Base-by-base conservation (phyloP, 768 basidiomycete genomes). In the Fistulinella prunicolor region DNA sequence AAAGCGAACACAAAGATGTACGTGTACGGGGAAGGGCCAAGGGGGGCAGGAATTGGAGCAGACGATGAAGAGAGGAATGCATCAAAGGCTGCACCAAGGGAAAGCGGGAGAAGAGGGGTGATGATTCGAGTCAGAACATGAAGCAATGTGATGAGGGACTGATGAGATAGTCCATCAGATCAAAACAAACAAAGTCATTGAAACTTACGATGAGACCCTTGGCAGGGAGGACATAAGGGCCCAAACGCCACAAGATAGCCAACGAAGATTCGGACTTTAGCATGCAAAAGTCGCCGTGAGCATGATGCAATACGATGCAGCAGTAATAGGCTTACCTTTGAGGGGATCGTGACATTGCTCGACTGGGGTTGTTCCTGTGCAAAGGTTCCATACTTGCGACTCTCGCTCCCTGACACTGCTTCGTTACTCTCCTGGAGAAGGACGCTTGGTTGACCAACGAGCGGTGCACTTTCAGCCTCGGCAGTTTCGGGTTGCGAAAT, bases 331-430 rank as follows among this genome's bases (percentile, higher is more conserved):
- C 60, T 52, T 16, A 64, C 59, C 49, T 49, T 35, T 9, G 44
- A 23, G n/a, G 20, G 38, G 21, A n/a, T 22, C n/a, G 42, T 17
- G 2, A 38, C 34, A 16, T 35, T 34, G 14, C 23, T 24, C 4
- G 49, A 45, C 26, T 42, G 41, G 19, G 56, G 37, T 17, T 57
- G 63, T 40, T 28, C 53, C 6, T 39, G 56, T 14, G 43, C 32
- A 74, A 89, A 89, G 12, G 89, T 90, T 14, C 89, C 89, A 61
- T 91, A 91, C 64, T 87, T 89, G 65, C 71, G 75, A 17, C 44
- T 77, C 73, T 41, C 67, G 58, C 40, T 42, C 0, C 59, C 56
- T 1, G 54, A 32, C 65, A 63, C 49, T 70, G 47, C 70, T 24
- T 73, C 68, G 29, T 63, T 64, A 21, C 66, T 64, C 20, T 74